Evolutionary conservation across 73 alveolate genomes (phyloP).

Genomic region (Paraurostyla sp.): DNA sequence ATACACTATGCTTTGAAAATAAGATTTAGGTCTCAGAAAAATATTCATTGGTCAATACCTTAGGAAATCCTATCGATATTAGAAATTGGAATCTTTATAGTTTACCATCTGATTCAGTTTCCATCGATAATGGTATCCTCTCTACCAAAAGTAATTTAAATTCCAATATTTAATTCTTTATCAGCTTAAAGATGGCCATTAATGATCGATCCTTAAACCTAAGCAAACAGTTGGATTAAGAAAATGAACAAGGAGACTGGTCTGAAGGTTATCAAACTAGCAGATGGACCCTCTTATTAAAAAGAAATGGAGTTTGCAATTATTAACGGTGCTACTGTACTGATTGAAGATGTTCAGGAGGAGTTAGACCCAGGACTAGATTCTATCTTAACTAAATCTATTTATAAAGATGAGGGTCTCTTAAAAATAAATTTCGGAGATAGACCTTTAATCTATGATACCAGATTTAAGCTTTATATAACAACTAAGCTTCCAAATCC

Average conservation of each 20-base stretch:
- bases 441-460: constrained; percentile 94
- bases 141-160: constrained; percentile 79
- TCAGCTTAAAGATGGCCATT: constrained; percentile 85
- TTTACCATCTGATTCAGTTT: constrained; percentile 97
- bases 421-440: constrained; percentile 81
- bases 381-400: constrained; percentile 93
- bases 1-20: constrained; percentile 58
- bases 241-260: constrained; percentile 79
- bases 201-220: constrained; percentile 96
- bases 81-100: constrained; percentile 97
- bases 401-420: constrained; percentile 60
- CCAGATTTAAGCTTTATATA: constrained; percentile 95
- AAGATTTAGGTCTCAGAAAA: constrained; percentile 80
- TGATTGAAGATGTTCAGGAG: constrained; percentile 97
- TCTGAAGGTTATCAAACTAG: not conserved
- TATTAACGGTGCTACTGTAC: constrained; percentile 58
- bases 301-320: constrained; percentile 62
- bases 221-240: constrained; percentile 96
- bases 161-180: not conserved
- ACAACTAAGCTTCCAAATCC: constrained; percentile 99
- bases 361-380: constrained; percentile 98
- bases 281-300: constrained; percentile 29
- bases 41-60: constrained; percentile 70
- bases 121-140: constrained; percentile 95
- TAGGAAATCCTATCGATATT: constrained; percentile 97